Percentiles rank a stretch among this genome's conserved stretches.
Conservation (phyloP, 163 green algal species). For the Scenedesmus sp. region DNA sequence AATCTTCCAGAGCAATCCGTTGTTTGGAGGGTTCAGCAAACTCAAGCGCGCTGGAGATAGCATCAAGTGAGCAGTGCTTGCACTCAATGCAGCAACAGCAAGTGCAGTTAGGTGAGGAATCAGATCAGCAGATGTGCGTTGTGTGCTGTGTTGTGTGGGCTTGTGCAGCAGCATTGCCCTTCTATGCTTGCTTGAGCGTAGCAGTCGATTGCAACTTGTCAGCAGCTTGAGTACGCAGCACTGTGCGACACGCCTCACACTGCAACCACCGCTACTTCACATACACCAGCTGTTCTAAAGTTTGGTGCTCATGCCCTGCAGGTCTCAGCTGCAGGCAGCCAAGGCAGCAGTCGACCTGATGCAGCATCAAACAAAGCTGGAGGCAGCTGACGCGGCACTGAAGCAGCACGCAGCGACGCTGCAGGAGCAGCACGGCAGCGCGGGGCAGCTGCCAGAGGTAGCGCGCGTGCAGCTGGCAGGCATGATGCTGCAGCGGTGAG, state of each 20-base stretch:
- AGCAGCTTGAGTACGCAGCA: background rate
- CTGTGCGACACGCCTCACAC: background rate
- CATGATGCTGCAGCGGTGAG: slow-evolving; percentile 49
- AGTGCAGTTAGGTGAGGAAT: too few relatives aligned
- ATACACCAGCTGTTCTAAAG: background rate
- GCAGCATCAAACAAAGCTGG: slow-evolving; percentile 61
- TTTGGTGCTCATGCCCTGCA: background rate
- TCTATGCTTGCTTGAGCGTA: too few relatives aligned
- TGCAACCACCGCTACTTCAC: background rate
- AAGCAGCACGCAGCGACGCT: slow-evolving; percentile 69
- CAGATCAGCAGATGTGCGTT: too few relatives aligned
- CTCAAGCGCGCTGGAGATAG: slow-evolving; percentile 37
- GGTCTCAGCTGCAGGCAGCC: slow-evolving; percentile 70
- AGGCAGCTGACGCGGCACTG: slow-evolving; percentile 46
- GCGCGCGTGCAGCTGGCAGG: slow-evolving; percentile 37
- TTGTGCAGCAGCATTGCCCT: background rate
- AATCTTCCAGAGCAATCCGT: slow-evolving; percentile 35
- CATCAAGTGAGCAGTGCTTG: slow-evolving; percentile 34
- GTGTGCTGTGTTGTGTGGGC: background rate
- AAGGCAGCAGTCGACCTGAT: slow-evolving; percentile 71
- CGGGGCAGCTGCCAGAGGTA: slow-evolving; percentile 33
- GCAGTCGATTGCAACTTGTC: too few relatives aligned
- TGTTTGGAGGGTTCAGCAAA: slow-evolving; percentile 32
- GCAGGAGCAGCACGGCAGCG: slow-evolving; percentile 66
- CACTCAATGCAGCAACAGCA: background rate